These are phyloP conservation scores for Helminthosporium solani DNA, from an alignment of 2,329 filamentous ascomycete species.

Conservation along the genomic window DNA sequence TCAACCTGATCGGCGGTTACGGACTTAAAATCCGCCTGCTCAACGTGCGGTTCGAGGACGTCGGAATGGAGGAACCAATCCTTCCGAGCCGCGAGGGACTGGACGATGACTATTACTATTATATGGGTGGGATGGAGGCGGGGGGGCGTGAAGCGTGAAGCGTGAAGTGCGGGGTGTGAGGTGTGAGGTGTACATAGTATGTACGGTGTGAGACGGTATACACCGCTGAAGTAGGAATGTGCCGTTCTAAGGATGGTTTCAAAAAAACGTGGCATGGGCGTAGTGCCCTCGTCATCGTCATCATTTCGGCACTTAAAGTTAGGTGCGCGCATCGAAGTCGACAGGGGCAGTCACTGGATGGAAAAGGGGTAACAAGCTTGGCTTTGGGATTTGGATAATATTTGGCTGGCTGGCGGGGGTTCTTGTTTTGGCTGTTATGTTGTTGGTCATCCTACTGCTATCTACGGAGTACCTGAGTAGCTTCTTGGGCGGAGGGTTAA, in stretches of 20 bases:
- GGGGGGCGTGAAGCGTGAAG: constrained; percentile 27
- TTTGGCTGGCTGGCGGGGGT: constrained; percentile 3
- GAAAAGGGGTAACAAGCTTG: constrained; percentile 3
- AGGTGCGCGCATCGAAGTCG: neutral
- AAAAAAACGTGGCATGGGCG: too few relatives aligned
- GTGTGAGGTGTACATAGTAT: neutral
- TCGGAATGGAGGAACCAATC: constrained; percentile 65
- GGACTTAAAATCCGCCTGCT: constrained; percentile 88
- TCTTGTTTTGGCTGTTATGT: constrained; percentile 1
- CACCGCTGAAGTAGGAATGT: too few relatives aligned
- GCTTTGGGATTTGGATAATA: constrained; percentile 3
- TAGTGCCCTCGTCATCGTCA: neutral
- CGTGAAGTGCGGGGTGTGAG: too few relatives aligned
- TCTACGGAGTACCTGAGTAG: too few relatives aligned
- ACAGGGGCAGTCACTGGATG: constrained; percentile 6
- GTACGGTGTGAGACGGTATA: neutral
- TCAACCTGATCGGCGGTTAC: constrained; percentile 83
- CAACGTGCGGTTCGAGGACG: constrained; percentile 86
- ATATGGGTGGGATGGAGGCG: constrained; percentile 49
- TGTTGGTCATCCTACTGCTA: too few relatives aligned
- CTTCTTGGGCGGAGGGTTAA: constrained; percentile 3
- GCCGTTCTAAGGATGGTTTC: neutral
- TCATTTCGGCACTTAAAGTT: neutral
- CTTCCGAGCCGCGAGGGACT: constrained; percentile 82
- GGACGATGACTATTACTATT: constrained; percentile 93